Evolutionary conservation across 1,139 yeast species (phyloP), one percentile per base, ranked within the genome.

Genomic region (Blastobotrys aristatus): DNA sequence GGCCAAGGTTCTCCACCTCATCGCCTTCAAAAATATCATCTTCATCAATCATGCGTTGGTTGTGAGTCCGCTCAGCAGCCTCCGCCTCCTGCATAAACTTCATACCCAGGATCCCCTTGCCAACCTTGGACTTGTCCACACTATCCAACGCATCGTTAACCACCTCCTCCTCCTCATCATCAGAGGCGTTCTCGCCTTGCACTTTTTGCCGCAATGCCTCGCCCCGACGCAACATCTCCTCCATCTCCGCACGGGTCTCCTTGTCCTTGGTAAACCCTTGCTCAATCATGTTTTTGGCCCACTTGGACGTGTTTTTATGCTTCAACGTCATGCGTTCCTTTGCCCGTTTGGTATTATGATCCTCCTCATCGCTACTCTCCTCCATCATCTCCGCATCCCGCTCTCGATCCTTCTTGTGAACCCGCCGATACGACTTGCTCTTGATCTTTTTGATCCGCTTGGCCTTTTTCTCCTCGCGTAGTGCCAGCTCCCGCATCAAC

Each of bases 401-500:
- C 57, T 84, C 69, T 55, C 88, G 71, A 63, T 90, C 97, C 67
- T 84, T 85, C 74, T 90, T 88, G 62, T 86, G 83, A 48, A 90
- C 83, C 63, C 86, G 83, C 60, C 88, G 87, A 68, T 82, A 92
- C 5, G 88, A 77, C 67, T 90, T 94, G 40, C 97, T 88, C 67
- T 92, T 92, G 68, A 92, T 92, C 70, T 90, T 92, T 71, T 90
- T 90, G 60, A 92, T 77, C 58, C 99, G 77, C 65, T 79, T 88
- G 18, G 97, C 89, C 63, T 87, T 83, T 60, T 82, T 79, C 69
- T 92, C 97, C 61, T 92, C 97, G 61, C 97, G 77, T 69, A 89
- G 92, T 95, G 92, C 87, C 54, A 92, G 76, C 62, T 92, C 98
- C 55, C 98, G 78, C 97, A 89, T 89, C 60, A 84, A 68, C 57